Evolutionary conservation across 306 rosid species (phyloP).

Genomic region (Dicorynia guianensis): DNA sequence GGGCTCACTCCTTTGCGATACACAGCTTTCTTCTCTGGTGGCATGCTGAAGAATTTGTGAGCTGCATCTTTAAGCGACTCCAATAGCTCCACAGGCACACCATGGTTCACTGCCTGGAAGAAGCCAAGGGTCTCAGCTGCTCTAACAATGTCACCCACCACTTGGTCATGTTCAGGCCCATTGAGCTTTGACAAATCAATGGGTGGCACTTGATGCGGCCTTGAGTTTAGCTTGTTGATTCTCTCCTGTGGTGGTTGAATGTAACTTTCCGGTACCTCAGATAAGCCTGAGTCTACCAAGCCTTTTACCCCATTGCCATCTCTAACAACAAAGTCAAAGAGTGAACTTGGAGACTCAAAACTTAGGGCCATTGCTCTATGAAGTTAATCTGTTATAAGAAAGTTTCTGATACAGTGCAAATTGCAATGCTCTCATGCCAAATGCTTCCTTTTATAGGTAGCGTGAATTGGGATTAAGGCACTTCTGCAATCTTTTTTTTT

Average conservation of each 20-base stretch:
- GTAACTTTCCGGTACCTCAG: constrained; percentile 62
- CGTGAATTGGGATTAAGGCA: neutral
- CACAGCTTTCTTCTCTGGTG: constrained; percentile 52
- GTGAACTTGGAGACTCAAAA: constrained; percentile 44
- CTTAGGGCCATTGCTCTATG: constrained; percentile 45
- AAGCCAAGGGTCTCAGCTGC: constrained; percentile 69
- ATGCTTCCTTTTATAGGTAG: neutral
- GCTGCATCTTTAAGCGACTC: constrained; percentile 58
- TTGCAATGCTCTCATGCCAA: neutral
- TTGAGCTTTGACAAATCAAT: constrained; percentile 61
- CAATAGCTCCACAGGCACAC: constrained; percentile 55
- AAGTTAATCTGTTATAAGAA: neutral
- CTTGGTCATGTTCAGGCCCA: constrained; percentile 57
- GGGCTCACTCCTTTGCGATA: constrained; percentile 50
- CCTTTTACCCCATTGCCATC: constrained; percentile 77
- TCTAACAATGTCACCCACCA: constrained; percentile 46
- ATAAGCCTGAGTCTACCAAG: constrained; percentile 58
- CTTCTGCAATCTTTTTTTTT: too few relatives aligned
- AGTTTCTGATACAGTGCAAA: neutral
- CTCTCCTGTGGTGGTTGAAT: constrained; percentile 61
- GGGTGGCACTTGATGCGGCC: constrained; percentile 37
- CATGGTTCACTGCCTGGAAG: constrained; percentile 73
- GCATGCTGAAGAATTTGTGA: constrained; percentile 53
- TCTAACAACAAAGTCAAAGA: constrained; percentile 59
- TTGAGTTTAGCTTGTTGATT: constrained; percentile 42